phyloP scores from a whole-genome alignment of 2,329 filamentous ascomycete genomes.

The Allantophomopsis lycopodina region DNA sequence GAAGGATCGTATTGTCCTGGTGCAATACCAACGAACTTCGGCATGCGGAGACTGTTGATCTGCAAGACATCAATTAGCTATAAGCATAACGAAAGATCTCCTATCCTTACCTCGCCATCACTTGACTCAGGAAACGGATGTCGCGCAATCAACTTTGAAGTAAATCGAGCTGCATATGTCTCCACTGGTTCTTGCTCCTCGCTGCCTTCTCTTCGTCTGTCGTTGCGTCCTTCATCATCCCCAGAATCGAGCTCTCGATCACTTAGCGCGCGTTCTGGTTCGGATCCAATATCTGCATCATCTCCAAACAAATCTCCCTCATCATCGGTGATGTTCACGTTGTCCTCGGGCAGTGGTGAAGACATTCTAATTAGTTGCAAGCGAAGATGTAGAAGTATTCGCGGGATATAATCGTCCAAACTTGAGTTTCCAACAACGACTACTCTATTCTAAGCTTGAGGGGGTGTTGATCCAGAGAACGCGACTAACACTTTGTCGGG shows the following conservation, averaged over 20 bases:
- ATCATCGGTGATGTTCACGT: conserved; percentile 33
- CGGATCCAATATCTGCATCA: conserved; percentile 23
- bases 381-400: background rate
- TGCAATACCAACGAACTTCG: conserved; percentile 57
- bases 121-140: conserved; percentile 58
- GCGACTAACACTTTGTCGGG: background rate
- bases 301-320: conserved; percentile 51
- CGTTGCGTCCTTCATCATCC: conserved; percentile 47
- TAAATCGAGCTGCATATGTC: conserved; percentile 33
- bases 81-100: conserved; percentile 4
- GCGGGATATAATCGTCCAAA: too few species aligned
- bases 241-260: conserved; percentile 50
- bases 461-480: background rate
- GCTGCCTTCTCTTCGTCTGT: conserved; percentile 30
- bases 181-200: conserved; percentile 29
- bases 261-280: conserved; percentile 27
- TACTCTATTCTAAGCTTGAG: too few species aligned
- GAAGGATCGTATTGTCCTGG: conserved; percentile 53
- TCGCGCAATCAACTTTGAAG: conserved; percentile 51
- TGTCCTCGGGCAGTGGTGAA: background rate
- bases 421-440: too few species aligned
- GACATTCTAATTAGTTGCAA: background rate
- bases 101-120: conserved; percentile 46
- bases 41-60: conserved; percentile 59
- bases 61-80: conserved; percentile 17